A percentile compares a stretch with the other conserved stretches of the same genome.
phyloP scores from a whole-genome alignment of 1,284 basidiomycete species.

The Fomitopsis betulina region DNA sequence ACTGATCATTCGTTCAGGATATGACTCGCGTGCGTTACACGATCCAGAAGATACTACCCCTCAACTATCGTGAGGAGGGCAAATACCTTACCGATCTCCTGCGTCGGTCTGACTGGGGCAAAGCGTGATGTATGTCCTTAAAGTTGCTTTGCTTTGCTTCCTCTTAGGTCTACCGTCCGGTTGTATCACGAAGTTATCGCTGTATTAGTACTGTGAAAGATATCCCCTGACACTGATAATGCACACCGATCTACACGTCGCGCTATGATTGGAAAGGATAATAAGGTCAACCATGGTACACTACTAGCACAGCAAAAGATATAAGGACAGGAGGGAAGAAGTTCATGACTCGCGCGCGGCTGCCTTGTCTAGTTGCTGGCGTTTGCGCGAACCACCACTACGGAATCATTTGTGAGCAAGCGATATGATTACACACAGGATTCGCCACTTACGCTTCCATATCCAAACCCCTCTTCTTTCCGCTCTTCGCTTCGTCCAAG shows the following conservation, averaged over 20 bases:
- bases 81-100: constrained; percentile 55
- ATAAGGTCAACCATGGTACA: neutral
- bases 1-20: constrained; percentile 44
- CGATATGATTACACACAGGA: constrained; percentile 1
- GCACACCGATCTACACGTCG: too few relatives aligned
- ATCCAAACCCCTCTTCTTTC: constrained; percentile 86
- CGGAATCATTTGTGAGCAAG: constrained; percentile 12
- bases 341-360: constrained; percentile 43
- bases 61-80: constrained; percentile 75
- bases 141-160: neutral
- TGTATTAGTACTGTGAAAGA: neutral
- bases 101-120: constrained; percentile 18
- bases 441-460: constrained; percentile 55
- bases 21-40: constrained; percentile 78
- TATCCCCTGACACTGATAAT: too few relatives aligned
- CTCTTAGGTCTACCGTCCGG: too few relatives aligned
- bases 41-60: constrained; percentile 59
- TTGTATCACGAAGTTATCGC: neutral
- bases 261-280: neutral
- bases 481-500: constrained; percentile 94
- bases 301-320: neutral
- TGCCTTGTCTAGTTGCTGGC: constrained; percentile 68
- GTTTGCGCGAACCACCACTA: constrained; percentile 63
- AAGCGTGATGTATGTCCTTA: neutral
- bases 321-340: neutral